A percentile compares a stretch with the other conserved stretches of the same genome.
These are phyloP conservation scores for Ephemerocybe angulata DNA, from an alignment of 768 basidiomycete species.

Conservation along the genomic window DNA sequence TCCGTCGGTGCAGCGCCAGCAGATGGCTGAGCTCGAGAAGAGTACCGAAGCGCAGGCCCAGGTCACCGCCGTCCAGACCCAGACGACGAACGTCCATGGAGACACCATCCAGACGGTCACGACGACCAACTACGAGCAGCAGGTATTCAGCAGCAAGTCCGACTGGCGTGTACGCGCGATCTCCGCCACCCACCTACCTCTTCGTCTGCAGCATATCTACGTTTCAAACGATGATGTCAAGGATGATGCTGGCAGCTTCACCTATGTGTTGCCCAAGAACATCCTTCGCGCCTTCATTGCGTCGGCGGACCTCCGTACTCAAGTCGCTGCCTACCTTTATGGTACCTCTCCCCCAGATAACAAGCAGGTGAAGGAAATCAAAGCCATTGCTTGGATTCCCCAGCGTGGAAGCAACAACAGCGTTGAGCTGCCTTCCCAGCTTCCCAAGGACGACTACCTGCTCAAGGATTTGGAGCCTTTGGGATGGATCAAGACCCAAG, in stretches of 20 bases:
- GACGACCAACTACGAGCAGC: slow-evolving; percentile 97
- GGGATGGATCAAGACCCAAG: slow-evolving; percentile 97
- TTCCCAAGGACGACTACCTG: slow-evolving; percentile 93
- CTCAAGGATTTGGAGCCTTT: slow-evolving; percentile 93
- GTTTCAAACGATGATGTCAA: slow-evolving; percentile 99
- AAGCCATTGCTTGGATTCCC: slow-evolving; percentile 96
- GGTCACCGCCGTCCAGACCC: slow-evolving; percentile 94
- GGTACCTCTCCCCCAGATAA: slow-evolving; percentile 93
- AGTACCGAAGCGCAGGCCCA: slow-evolving; percentile 90
- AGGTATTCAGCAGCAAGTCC: slow-evolving; percentile 98
- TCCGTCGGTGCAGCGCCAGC: slow-evolving; percentile 93
- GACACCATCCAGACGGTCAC: slow-evolving; percentile 95
- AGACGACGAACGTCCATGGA: slow-evolving; percentile 96
- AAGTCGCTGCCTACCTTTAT: slow-evolving; percentile 92
- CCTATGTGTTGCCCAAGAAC: slow-evolving; percentile 97
- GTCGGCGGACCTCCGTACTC: slow-evolving; percentile 91
- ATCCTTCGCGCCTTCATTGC: slow-evolving; percentile 90
- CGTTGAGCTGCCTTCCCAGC: slow-evolving; percentile 83
- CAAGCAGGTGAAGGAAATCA: slow-evolving; percentile 98
- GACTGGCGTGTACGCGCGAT: slow-evolving; percentile 99
- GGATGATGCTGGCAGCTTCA: slow-evolving; percentile 92
- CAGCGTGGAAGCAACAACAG: slow-evolving; percentile 95
- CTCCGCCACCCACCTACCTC: slow-evolving; percentile 91
- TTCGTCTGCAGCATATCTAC: slow-evolving; percentile 97
- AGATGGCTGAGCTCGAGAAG: slow-evolving; percentile 99